A percentile compares a stretch with the other conserved stretches of the same genome.
Conservation (phyloP, 176 grass and related monocot species). For the Lolium multiflorum region DNA sequence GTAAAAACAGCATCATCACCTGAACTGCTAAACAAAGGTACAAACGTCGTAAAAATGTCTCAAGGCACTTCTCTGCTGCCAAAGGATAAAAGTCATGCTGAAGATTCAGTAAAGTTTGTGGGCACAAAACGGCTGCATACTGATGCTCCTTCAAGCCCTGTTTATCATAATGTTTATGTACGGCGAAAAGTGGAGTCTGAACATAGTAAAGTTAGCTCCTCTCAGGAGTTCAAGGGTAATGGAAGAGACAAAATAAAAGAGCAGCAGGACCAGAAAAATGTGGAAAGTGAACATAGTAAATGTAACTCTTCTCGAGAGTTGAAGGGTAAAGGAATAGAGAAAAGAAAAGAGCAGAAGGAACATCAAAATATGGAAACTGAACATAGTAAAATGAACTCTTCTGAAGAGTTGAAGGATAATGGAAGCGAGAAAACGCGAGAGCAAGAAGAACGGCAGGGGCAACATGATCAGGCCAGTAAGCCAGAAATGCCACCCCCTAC, state of each 20-base stretch:
- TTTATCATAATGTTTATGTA: constrained; percentile 77
- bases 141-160: constrained; percentile 60
- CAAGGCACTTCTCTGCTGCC: constrained; percentile 41
- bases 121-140: constrained; percentile 49
- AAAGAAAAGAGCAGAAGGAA: constrained; percentile 44
- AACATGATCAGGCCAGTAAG: constrained; percentile 43
- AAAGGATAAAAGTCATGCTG: constrained; percentile 54
- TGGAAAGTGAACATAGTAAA: constrained; percentile 67
- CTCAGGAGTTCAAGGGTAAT: constrained; percentile 55
- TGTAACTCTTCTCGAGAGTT: constrained; percentile 53
- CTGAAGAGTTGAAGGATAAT: constrained; percentile 49
- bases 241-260: constrained; percentile 44
- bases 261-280: constrained; percentile 43
- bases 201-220: constrained; percentile 60
- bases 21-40: constrained; percentile 40
- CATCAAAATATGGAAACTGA: constrained; percentile 59
- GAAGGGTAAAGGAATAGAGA: constrained; percentile 44
- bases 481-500: constrained; percentile 34
- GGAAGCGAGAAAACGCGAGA: constrained; percentile 34
- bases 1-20: constrained; percentile 29
- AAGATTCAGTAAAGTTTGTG: constrained; percentile 49
- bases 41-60: constrained; percentile 50
- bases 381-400: constrained; percentile 54
- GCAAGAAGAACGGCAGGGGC: constrained; percentile 11
- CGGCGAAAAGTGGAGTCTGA: constrained; percentile 70